Evolutionary conservation across 129 eudicot species (phyloP).

Genomic region (Arctium lappa): DNA sequence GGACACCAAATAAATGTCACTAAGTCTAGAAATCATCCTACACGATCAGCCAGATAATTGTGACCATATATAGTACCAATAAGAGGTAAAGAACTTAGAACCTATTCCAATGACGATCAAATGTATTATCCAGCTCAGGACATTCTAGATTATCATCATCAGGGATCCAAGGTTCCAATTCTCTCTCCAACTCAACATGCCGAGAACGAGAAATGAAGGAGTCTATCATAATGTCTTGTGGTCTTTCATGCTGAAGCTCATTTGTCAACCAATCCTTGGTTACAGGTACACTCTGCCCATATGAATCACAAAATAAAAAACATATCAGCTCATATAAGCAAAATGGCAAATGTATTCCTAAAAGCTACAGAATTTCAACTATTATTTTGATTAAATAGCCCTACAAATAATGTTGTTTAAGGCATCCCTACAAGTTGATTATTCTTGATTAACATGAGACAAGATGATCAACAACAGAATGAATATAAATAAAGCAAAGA

Average conservation of each 20-base stretch:
- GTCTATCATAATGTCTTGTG: conserved; percentile 76
- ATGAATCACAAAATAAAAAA: conserved; percentile 5
- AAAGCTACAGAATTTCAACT: not conserved
- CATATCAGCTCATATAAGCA: not conserved
- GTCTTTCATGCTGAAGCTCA: conserved; percentile 57
- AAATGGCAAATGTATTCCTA: not conserved
- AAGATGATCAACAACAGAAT: not conserved
- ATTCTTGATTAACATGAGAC: not conserved
- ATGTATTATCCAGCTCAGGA: conserved; percentile 76
- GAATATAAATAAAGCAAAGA: not conserved
- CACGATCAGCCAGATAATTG: not conserved
- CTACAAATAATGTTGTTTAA: not conserved
- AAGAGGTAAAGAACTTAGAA: conserved; percentile 9
- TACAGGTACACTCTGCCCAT: conserved; percentile 64
- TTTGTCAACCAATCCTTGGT: conserved; percentile 51
- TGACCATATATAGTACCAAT: not conserved
- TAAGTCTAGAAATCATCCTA: not conserved
- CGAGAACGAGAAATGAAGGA: conserved; percentile 70
- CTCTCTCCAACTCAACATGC: conserved; percentile 67
- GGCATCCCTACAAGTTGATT: not conserved
- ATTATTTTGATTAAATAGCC: not conserved
- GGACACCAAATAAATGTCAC: not conserved
- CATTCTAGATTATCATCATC: conserved; percentile 63
- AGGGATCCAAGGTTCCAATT: conserved; percentile 86
- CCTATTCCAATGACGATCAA: conserved; percentile 85